Conservation (phyloP, 495 filamentous ascomycete species). For the Penicillium cinerascens region DNA sequence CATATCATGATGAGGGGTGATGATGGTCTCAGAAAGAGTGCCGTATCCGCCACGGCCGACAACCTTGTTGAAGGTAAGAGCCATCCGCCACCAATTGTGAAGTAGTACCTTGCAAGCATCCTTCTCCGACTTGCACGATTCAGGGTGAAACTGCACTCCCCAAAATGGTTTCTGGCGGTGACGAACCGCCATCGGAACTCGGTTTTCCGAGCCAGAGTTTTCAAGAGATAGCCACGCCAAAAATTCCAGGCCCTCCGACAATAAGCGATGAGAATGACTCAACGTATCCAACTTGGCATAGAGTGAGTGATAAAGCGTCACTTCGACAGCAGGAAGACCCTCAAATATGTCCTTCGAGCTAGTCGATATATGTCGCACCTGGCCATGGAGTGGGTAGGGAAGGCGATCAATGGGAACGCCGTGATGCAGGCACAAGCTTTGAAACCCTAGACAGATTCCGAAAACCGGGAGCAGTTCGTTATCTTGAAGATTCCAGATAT, state of each 20-base stretch:
- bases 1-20: constrained; percentile 19
- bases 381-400: constrained; percentile 71
- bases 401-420: constrained; percentile 64
- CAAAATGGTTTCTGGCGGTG: constrained; percentile 76
- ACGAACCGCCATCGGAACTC: constrained; percentile 72
- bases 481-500: constrained; percentile 66
- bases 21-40: constrained; percentile 22
- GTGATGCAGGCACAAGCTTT: constrained; percentile 68
- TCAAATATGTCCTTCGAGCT: constrained; percentile 48
- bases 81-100: constrained; percentile 67
- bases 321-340: constrained; percentile 55
- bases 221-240: constrained; percentile 38
- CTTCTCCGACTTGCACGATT: constrained; percentile 80
- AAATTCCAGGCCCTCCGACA: constrained; percentile 24
- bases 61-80: constrained; percentile 36
- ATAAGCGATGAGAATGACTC: not conserved
- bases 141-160: constrained; percentile 92
- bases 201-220: constrained; percentile 3
- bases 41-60: constrained; percentile 29
- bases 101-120: constrained; percentile 63
- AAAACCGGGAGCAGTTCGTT: constrained; percentile 65
- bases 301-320: constrained; percentile 87
- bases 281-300: constrained; percentile 52
- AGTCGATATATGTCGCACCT: constrained; percentile 63
- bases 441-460: constrained; percentile 91